Conservation (phyloP, 129 eudicot species). For the Artemisia tridentata region DNA sequence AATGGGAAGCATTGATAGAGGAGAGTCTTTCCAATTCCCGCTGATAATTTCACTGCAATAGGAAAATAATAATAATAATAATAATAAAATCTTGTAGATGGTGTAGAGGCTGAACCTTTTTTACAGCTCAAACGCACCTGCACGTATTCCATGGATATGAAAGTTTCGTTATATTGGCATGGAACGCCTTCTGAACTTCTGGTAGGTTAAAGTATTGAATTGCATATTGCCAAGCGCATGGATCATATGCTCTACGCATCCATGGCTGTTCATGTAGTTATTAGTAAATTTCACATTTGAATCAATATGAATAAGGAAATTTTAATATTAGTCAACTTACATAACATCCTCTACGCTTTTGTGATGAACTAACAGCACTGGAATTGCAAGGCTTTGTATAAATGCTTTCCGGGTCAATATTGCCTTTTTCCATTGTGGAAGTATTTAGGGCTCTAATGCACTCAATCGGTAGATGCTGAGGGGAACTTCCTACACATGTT, state of each 20-base stretch:
- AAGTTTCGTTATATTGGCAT: slow-evolving; percentile 67
- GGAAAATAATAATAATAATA: too few relatives aligned
- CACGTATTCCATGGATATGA: slow-evolving; percentile 83
- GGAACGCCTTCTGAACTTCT: slow-evolving; percentile 89
- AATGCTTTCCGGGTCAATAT: slow-evolving; percentile 86
- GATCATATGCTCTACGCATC: slow-evolving; percentile 91
- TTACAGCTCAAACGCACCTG: slow-evolving; percentile 47
- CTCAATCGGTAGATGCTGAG: slow-evolving; percentile 70
- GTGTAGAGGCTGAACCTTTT: background rate
- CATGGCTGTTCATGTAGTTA: slow-evolving; percentile 55
- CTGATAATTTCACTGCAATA: slow-evolving; percentile 70
- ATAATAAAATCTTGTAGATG: background rate
- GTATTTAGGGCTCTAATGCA: slow-evolving; percentile 60
- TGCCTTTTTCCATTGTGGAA: slow-evolving; percentile 70
- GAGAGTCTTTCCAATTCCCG: slow-evolving; percentile 79
- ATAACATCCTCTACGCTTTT: slow-evolving; percentile 71
- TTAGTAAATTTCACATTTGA: background rate
- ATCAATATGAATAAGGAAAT: background rate
- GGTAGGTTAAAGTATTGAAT: slow-evolving; percentile 70
- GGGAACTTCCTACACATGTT: slow-evolving; percentile 62
- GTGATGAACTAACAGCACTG: slow-evolving; percentile 32
- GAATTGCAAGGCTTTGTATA: slow-evolving; percentile 68
- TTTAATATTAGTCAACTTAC: slow-evolving; percentile 46
- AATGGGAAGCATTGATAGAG: slow-evolving; percentile 86
- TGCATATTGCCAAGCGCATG: slow-evolving; percentile 81